These are phyloP conservation scores for Cynanchum wilfordii DNA, from an alignment of 257 asterid species.

Conservation along the genomic window DNA sequence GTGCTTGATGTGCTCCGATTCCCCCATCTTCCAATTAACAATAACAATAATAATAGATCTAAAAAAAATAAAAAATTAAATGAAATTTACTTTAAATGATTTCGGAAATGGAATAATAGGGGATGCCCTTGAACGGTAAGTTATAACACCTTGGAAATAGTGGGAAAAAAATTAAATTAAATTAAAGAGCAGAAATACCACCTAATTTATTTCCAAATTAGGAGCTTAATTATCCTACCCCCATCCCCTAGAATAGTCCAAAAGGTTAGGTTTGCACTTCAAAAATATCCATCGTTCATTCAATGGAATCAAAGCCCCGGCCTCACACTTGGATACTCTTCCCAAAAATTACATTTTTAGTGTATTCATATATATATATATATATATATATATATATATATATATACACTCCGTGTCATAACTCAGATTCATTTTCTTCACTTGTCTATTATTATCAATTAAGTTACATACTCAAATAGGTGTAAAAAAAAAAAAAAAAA, in stretches of 20 bases:
- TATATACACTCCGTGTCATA: too few species aligned
- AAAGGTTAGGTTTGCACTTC: slow-evolving; percentile 10
- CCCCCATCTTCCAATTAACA: slow-evolving; percentile 4
- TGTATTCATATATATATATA: too few species aligned
- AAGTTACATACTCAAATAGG: too few species aligned
- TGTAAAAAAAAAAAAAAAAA: too few species aligned
- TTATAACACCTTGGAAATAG: background rate
- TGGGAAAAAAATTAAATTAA: background rate
- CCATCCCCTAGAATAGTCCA: background rate
- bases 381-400: too few species aligned
- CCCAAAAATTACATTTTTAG: too few species aligned
- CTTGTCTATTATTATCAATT: too few species aligned
- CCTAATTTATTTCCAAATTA: background rate
- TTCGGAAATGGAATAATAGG: too few species aligned
- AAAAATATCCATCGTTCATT: background rate
- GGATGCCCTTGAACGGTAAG: slow-evolving; percentile 9
- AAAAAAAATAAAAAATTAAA: slow-evolving; percentile 5
- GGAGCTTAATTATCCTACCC: background rate
- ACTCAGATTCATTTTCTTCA: too few species aligned
- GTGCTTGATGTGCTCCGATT: slow-evolving; percentile 17
- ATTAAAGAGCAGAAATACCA: background rate
- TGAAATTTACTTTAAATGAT: background rate
- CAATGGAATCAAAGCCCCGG: background rate
- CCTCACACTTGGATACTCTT: background rate
- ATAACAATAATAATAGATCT: too few species aligned